These are phyloP conservation scores for Cutaneotrichosporon cyanovorans DNA, from an alignment of 1,284 basidiomycete species.

Conservation along the genomic window DNA sequence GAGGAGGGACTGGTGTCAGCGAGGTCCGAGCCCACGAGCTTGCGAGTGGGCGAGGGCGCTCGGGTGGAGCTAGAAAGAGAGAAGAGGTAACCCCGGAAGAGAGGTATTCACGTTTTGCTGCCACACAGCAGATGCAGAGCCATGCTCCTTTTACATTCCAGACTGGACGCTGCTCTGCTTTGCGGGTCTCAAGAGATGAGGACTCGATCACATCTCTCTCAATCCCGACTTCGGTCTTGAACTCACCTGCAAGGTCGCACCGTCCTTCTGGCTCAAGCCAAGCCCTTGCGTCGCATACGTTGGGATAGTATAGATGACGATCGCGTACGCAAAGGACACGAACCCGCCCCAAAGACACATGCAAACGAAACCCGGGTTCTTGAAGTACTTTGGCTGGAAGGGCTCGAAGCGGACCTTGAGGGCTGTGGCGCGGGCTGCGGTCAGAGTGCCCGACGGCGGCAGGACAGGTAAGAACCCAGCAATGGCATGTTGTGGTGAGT, in stretches of 20 bases:
- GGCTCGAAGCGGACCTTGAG: constrained; percentile 23
- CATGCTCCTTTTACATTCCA: too few species aligned
- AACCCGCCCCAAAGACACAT: constrained; percentile 29
- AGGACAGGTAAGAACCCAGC: too few species aligned
- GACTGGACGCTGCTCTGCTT: too few species aligned
- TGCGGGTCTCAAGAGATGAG: too few species aligned
- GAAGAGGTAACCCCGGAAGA: too few species aligned
- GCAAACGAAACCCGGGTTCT: constrained; percentile 33
- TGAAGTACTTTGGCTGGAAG: constrained; percentile 28
- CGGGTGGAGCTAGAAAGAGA: too few species aligned
- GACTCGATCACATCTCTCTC: too few species aligned
- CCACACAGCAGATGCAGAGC: too few species aligned
- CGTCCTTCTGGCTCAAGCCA: constrained; percentile 45
- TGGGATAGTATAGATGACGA: constrained; percentile 46
- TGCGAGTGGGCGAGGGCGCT: too few species aligned
- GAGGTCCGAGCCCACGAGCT: not conserved
- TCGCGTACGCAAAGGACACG: constrained; percentile 44
- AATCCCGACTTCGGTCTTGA: not conserved
- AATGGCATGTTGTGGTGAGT: too few species aligned
- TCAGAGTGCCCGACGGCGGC: not conserved
- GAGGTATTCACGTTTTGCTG: too few species aligned
- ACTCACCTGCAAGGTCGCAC: constrained; percentile 33
- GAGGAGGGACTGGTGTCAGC: constrained; percentile 38
- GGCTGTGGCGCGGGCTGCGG: constrained; percentile 20
- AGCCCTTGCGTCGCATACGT: constrained; percentile 45